phyloP scores from a whole-genome alignment of 2,329 filamentous ascomycete genomes.

The Fusarium sp. region DNA sequence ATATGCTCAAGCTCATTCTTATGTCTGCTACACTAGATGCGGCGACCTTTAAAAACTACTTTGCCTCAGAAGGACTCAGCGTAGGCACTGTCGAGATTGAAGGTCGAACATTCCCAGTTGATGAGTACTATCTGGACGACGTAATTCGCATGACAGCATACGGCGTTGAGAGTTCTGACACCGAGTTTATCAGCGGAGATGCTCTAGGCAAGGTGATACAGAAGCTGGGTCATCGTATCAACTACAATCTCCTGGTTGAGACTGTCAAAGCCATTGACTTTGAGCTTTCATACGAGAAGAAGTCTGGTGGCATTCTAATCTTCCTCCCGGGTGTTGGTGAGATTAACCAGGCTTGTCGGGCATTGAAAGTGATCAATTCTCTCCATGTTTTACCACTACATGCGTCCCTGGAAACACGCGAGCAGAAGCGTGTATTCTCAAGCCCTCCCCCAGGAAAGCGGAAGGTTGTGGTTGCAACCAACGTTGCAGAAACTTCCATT shows the following conservation, averaged over 20 bases:
- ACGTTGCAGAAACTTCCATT: constrained; percentile 97
- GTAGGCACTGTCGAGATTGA: constrained; percentile 81
- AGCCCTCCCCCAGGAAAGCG: constrained; percentile 80
- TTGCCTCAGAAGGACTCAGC: constrained; percentile 82
- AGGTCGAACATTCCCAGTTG: constrained; percentile 91
- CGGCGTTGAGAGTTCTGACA: constrained; percentile 61
- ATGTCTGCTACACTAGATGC: constrained; percentile 97
- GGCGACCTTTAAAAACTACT: constrained; percentile 66
- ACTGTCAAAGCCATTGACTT: constrained; percentile 85
- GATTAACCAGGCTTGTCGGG: constrained; percentile 84
- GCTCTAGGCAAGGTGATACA: constrained; percentile 77
- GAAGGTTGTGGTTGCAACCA: constrained; percentile 94
- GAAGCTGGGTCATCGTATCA: constrained; percentile 83
- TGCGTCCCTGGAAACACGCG: constrained; percentile 87
- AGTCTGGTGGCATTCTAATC: constrained; percentile 86
- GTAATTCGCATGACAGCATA: constrained; percentile 90
- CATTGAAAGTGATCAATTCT: constrained; percentile 71
- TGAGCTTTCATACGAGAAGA: constrained; percentile 73
- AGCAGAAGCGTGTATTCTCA: constrained; percentile 89
- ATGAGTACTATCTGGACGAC: constrained; percentile 87
- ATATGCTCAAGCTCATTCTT: constrained; percentile 88
- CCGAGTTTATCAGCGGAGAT: constrained; percentile 60
- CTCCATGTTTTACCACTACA: constrained; percentile 89
- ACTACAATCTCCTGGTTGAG: constrained; percentile 86
- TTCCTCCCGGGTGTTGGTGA: constrained; percentile 94